These are phyloP conservation scores for Sarocladium strictum DNA, from an alignment of 2,329 filamentous ascomycete genomes.

Conservation along the genomic window DNA sequence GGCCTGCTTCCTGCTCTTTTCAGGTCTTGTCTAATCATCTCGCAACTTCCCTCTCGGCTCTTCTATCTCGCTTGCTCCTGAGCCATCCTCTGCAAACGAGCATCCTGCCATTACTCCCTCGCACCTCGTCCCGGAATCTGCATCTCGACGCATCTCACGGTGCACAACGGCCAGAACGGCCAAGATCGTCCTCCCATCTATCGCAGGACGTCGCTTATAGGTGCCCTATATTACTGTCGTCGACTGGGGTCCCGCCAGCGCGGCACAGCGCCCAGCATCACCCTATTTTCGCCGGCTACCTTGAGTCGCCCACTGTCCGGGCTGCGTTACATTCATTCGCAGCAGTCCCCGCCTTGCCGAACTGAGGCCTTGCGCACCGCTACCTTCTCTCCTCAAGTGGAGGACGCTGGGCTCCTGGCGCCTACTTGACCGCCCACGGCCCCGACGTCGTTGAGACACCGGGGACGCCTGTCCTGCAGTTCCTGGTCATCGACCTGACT, in stretches of 20 bases:
- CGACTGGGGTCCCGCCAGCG: not conserved
- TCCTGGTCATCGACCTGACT: slow-evolving; percentile 2
- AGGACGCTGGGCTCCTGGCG: not conserved
- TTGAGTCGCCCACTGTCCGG: not conserved
- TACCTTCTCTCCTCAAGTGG: not conserved
- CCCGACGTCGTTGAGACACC: not conserved
- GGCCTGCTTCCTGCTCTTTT: not conserved
- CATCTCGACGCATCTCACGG: not conserved
- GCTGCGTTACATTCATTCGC: not conserved
- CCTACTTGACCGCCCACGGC: not conserved
- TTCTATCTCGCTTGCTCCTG: not conserved
- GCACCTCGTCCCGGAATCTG: not conserved
- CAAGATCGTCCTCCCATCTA: slow-evolving; percentile 1
- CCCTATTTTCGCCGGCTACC: not conserved
- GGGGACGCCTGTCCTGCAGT: not conserved
- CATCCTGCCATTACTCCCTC: not conserved
- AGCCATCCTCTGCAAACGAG: not conserved
- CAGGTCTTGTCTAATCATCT: not conserved
- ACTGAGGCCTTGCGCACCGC: not conserved
- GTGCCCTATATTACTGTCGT: slow-evolving; percentile 8
- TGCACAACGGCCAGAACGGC: not conserved
- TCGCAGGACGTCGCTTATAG: not conserved
- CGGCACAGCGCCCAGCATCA: slow-evolving; percentile 2
- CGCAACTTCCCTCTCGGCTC: not conserved
- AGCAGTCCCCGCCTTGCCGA: not conserved